Evolutionary conservation across 768 basidiomycete genomes (phyloP).

Genomic region (Chiua virens): DNA sequence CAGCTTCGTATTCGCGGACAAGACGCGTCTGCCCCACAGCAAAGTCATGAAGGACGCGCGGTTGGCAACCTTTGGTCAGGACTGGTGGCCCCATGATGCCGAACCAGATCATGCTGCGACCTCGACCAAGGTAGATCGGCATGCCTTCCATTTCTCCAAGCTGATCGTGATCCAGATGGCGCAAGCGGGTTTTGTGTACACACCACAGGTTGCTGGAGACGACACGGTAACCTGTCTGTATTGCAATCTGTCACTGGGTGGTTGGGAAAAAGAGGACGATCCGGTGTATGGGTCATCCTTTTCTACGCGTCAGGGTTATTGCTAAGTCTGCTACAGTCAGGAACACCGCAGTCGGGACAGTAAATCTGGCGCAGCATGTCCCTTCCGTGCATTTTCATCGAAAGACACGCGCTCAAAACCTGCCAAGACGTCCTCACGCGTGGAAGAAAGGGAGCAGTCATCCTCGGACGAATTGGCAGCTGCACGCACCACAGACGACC

Average conservation of each 20-base stretch:
- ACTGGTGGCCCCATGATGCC: constrained; percentile 81
- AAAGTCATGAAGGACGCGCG: constrained; percentile 74
- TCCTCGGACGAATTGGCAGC: constrained; percentile 26
- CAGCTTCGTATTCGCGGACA: constrained; percentile 62
- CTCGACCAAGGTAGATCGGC: constrained; percentile 57
- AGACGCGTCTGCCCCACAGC: constrained; percentile 61
- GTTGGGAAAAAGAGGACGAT: constrained; percentile 87
- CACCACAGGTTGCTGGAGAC: constrained; percentile 63
- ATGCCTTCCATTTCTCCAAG: background rate
- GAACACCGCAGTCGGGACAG: constrained; percentile 71
- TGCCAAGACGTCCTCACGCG: constrained; percentile 12
- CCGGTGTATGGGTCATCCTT: constrained; percentile 62
- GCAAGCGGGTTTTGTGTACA: constrained; percentile 83
- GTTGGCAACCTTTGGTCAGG: constrained; percentile 60
- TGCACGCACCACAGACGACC: constrained; percentile 7
- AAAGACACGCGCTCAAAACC: constrained; percentile 37
- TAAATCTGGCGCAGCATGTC: constrained; percentile 43
- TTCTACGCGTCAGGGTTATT: background rate
- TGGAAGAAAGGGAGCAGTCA: constrained; percentile 3
- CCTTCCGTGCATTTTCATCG: constrained; percentile 38
- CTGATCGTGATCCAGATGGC: constrained; percentile 56
- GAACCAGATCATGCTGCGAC: constrained; percentile 63
- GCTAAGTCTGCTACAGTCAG: constrained; percentile 43
- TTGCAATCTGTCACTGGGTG: constrained; percentile 75
- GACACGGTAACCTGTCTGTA: constrained; percentile 87